Base-by-base conservation (phyloP, 1,139 yeast species). In the Saccharomyces hybrid region DNA sequence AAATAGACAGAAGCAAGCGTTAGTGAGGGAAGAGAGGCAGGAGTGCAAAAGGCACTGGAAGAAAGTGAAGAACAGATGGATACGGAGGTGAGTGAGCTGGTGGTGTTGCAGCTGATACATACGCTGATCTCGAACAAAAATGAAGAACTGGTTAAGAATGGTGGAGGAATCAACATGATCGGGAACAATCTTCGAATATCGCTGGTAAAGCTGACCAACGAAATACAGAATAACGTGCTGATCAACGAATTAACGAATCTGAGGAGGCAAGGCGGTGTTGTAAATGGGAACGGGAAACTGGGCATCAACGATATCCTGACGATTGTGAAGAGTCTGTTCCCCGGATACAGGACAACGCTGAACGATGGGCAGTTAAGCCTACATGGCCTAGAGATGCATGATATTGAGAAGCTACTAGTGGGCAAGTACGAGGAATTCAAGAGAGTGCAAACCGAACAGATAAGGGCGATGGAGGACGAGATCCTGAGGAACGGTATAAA, bases 281-380 rank as follows among this genome's bases (percentile, higher is more conserved):
- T 49, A 20, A 26, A 47, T 31, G 38, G 52, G 46, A 42, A 52
- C 28, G 49, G 32, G n/a, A 61, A 62, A 44, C 57, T 67, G 20
- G 67, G 62, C 51, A 67, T 67, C 44, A 65, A 65, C 54, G 70
- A 67, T 52, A 64, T 67, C 13, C 56, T 67, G 28, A 59, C 57
- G 26, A 61, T 64, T 9, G 63, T 67, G 28, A 60, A 64, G 49
- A 57, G 58, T n/a, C 52, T 65, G 31, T 67, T 67, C 48, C 69
- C 70, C 4, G 61, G 64, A 49, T 66, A 66, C 16, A 50, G 63
- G 50, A 64, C 66, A 8, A 61, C 67, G 20, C 55, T 67, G 27
- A 57, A 61, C 6, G 70, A 66, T 56, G 71, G 71, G 2, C 69
- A 66, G 51, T 54, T 67, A 32, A 65, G 63, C 38, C 66, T 67